A percentile compares a stretch with the other conserved stretches of the same genome.
These are phyloP conservation scores for Ambrosia trifida DNA, from an alignment of 129 eudicot species.

Conservation along the genomic window DNA sequence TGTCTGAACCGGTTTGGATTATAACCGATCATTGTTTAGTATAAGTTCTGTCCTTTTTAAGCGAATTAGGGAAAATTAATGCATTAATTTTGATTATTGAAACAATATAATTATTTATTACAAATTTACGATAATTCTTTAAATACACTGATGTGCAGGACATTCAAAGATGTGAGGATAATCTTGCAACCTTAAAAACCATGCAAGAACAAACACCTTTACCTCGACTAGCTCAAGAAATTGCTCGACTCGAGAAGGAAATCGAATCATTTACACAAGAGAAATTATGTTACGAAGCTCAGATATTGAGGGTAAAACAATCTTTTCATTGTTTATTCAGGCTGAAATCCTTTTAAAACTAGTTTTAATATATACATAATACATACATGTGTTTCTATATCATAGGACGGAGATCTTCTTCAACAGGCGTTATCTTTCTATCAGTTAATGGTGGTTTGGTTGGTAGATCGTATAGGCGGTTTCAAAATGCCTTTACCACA, in stretches of 20 bases:
- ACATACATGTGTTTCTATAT: slow-evolving; percentile 3
- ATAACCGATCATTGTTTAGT: neutral
- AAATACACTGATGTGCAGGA: slow-evolving; percentile 51
- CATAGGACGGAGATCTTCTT: slow-evolving; percentile 78
- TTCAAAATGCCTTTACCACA: slow-evolving; percentile 89
- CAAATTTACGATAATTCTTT: neutral
- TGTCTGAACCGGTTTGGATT: neutral
- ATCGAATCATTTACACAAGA: slow-evolving; percentile 75
- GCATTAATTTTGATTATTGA: neutral
- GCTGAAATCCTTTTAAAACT: slow-evolving; percentile 1
- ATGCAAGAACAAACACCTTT: slow-evolving; percentile 81
- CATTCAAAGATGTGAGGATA: slow-evolving; percentile 83
- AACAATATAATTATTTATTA: neutral
- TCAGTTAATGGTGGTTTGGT: slow-evolving; percentile 92
- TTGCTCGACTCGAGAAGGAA: slow-evolving; percentile 79
- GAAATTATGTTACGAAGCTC: slow-evolving; percentile 92
- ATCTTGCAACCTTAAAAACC: slow-evolving; percentile 62
- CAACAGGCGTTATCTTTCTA: slow-evolving; percentile 83
- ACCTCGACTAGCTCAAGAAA: slow-evolving; percentile 72
- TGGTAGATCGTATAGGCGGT: slow-evolving; percentile 79
- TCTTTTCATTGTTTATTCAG: neutral
- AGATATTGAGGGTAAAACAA: slow-evolving; percentile 70
- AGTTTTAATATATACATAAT: neutral
- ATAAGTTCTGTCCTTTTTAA: neutral
- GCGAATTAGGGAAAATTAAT: neutral